A percentile compares a stretch with the other conserved stretches of the same genome.
These are phyloP conservation scores for Solanum arcanum DNA, from an alignment of 257 asterid genomes.

Conservation along the genomic window DNA sequence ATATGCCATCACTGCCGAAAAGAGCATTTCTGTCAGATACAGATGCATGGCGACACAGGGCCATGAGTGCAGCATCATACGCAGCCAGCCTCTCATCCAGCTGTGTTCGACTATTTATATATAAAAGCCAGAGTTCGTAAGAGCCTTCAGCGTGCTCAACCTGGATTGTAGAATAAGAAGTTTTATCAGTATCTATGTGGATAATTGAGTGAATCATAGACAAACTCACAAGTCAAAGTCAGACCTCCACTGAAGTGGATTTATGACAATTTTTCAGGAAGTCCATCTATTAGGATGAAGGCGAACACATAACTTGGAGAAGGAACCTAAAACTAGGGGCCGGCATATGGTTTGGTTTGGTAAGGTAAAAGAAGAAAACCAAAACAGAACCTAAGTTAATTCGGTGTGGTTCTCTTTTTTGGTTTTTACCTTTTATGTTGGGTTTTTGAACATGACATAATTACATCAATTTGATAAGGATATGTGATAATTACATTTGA, in stretches of 20 bases:
- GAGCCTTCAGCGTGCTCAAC: conserved; percentile 18
- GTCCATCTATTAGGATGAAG: neutral
- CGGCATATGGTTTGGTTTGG: neutral
- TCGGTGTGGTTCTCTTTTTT: neutral
- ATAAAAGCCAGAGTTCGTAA: conserved; percentile 41
- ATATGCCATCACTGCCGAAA: conserved; percentile 20
- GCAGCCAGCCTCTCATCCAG: conserved; percentile 31
- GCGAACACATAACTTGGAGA: neutral
- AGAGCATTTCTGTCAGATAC: conserved; percentile 2
- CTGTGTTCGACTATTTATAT: conserved; percentile 26
- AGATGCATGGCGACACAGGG: conserved; percentile 14
- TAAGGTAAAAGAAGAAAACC: neutral
- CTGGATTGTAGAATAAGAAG: conserved; percentile 8
- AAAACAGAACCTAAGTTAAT: neutral
- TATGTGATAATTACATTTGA: neutral
- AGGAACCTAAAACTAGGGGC: neutral
- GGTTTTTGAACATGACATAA: neutral
- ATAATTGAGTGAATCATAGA: neutral
- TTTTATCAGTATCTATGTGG: neutral
- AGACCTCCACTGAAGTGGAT: neutral
- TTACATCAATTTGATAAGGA: neutral
- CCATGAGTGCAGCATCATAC: conserved; percentile 29
- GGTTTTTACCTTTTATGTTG: neutral
- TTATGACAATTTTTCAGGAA: neutral
- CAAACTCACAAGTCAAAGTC: neutral